Percentiles rank a stretch among this genome's conserved stretches.
Conservation (phyloP, 805 yeast species). For the Teunomyces funiuensis region DNA sequence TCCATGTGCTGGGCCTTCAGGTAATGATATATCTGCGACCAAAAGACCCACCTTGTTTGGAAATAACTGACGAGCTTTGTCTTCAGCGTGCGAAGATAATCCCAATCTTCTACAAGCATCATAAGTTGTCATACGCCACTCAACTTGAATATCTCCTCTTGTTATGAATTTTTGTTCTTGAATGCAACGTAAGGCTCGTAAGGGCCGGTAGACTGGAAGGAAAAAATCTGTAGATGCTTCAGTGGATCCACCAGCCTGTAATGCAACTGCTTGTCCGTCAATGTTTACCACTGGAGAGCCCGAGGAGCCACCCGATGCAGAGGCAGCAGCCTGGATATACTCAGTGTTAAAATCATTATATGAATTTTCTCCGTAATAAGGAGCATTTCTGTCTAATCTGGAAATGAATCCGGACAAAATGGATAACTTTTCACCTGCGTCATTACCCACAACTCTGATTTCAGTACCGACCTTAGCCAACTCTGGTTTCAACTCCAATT, state of each 20-base stretch:
- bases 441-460: constrained; percentile 93
- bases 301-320: constrained; percentile 93
- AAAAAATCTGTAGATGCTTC: constrained; percentile 94
- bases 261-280: constrained; percentile 83
- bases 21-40: constrained; percentile 79
- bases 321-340: constrained; percentile 93
- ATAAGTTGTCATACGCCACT: constrained; percentile 82
- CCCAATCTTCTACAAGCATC: constrained; percentile 92
- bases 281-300: constrained; percentile 96
- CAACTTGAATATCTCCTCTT: constrained; percentile 90
- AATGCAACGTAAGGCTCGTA: constrained; percentile 75
- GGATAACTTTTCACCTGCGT: constrained; percentile 91
- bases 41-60: constrained; percentile 78
- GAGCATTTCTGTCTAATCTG: constrained; percentile 89
- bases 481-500: constrained; percentile 72
- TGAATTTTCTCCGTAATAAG: constrained; percentile 84
- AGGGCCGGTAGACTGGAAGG: constrained; percentile 78
- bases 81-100: constrained; percentile 70
- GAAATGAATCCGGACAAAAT: constrained; percentile 84
- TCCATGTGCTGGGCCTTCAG: constrained; percentile 81
- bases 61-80: constrained; percentile 60
- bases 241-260: constrained; percentile 92
- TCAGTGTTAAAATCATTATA: constrained; percentile 93
- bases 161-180: constrained; percentile 61
- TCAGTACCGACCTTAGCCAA: constrained; percentile 89